Base-by-base conservation (phyloP, 2,329 filamentous ascomycete species). In the Fusarium hostae region DNA sequence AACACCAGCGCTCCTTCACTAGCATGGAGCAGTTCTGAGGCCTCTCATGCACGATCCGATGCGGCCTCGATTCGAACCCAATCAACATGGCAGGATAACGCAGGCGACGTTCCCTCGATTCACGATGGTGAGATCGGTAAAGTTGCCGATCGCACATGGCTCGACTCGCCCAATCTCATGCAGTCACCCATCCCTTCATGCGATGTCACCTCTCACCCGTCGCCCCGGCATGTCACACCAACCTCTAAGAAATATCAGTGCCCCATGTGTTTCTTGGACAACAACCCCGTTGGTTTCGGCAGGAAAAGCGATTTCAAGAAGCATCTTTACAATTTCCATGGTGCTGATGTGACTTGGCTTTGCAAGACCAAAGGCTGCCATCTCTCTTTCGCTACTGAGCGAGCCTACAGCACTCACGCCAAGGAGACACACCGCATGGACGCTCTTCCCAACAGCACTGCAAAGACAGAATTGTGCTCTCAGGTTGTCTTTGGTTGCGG, bases 251-350 rank as follows among this genome's bases (percentile, higher is more conserved):
- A 82, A 68, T 82, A 83, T 48, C 81, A 84, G 74, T 85, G 83
- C 71, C 83, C 83, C 32, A 82, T 85, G 77, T 85, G 83, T 75
- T 84, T 82, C 66, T 74, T 84, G 44, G 82, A 85, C 75, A 82
- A 81, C 75, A 84, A 84, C 68, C 79, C 80, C 20, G 83, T 84
- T 28, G 83, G 83, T 39, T 85, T 84, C 54, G 83, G 83, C 39
- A 80, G 83, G 63, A 85, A 84, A 76, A 84, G 82, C 72, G 83
- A 85, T 70, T 84, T 85, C 73, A 85, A 85, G 79, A 84, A 85
- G 78, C 83, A 85, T 69, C 76, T 85, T n/a, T 82, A 84, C 77
- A 83, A 84, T 74, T 85, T 84, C 68, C 83, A 85, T 70, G 81
- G 82, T 40, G 78, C 81, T 51, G 82, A 84, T 68, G 78, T 81